Evolutionary conservation across 2,329 filamentous ascomycete species (phyloP), one percentile per base, ranked within the genome.

Genomic region (Dothidotthia symphoricarpi): DNA sequence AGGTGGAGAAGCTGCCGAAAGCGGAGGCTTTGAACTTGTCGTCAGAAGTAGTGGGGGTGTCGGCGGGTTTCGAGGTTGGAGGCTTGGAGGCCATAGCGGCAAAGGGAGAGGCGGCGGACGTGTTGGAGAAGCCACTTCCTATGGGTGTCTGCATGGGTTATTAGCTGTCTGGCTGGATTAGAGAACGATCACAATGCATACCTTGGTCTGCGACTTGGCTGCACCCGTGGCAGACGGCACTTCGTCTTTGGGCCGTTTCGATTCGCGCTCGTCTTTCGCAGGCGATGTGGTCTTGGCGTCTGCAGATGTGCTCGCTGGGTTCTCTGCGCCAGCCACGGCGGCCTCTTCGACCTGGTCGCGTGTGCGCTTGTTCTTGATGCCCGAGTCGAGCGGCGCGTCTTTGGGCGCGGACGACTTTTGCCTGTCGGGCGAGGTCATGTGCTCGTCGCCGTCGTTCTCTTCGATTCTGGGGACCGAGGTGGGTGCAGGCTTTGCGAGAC

Each of bases 11-110:
- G 4, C 66, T 63, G 33, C 70, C 63, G 38, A 75, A 75, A 13
- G 64, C 70, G 25, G 72, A 75, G 3, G 67, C 57, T 28, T 71
- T 71, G 57, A 86, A 86, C 6, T 72, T 71, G 28, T 65, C 64
- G 4, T 67, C 45, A 4, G 71, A 69, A 5, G 70, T 69, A 40
- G 70, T 63, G 11, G 63, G 59, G 32, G 59, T 40, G 5, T 50
- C 52, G 6, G 49, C 32, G 3, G 42, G 12, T 27, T 57, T 59
- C 16, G 67, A 41, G 8, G 55, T 29, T 25, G 59, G 55, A 12
- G 63, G 57, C 41, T 67, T 65, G 29, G 61, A 55, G 13, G 67
- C 57, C 36, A 76, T 61, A 28, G 68, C 59, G 33, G 70, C 66
- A 47, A 78, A 77, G 3, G 74, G 74, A 32, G 74, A 73, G 11